Conservation (phyloP, 768 basidiomycete genomes). For the Termitomyces sp. region DNA sequence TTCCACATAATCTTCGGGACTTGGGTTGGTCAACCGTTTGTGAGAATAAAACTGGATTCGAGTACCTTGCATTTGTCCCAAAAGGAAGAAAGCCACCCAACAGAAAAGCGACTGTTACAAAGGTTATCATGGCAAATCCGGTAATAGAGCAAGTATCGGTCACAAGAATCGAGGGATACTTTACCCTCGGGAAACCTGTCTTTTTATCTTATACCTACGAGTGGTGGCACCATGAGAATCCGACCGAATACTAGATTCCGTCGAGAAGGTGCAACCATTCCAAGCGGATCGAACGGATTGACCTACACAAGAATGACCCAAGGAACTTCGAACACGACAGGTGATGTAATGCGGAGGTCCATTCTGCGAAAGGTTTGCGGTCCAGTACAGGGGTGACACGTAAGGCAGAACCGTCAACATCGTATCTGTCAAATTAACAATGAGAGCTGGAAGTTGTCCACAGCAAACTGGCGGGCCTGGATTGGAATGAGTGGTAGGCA, state of each 20-base stretch:
- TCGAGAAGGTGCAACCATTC: not conserved
- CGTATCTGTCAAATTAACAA: not conserved
- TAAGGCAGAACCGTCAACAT: not conserved
- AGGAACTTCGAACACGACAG: not conserved
- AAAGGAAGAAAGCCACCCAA: not conserved
- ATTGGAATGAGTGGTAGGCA: not conserved
- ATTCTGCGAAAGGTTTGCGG: not conserved
- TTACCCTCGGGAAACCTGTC: not conserved
- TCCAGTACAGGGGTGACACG: not conserved
- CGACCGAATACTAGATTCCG: not conserved
- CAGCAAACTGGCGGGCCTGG: not conserved
- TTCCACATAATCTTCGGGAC: not conserved
- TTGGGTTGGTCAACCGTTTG: not conserved
- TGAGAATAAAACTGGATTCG: too few relatives aligned
- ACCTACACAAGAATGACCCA: not conserved
- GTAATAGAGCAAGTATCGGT: not conserved
- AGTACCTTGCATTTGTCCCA: not conserved
- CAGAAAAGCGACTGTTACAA: not conserved
- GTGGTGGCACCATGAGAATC: not conserved
- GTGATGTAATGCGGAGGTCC: not conserved
- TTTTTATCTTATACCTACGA: not conserved
- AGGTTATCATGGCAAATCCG: not conserved
- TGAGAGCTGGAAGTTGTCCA: not conserved
- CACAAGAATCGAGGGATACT: not conserved
- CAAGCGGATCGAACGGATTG: not conserved